Evolutionary conservation across 441 rosid genomes (phyloP).

Genomic region (Erodium chrysanthum): DNA sequence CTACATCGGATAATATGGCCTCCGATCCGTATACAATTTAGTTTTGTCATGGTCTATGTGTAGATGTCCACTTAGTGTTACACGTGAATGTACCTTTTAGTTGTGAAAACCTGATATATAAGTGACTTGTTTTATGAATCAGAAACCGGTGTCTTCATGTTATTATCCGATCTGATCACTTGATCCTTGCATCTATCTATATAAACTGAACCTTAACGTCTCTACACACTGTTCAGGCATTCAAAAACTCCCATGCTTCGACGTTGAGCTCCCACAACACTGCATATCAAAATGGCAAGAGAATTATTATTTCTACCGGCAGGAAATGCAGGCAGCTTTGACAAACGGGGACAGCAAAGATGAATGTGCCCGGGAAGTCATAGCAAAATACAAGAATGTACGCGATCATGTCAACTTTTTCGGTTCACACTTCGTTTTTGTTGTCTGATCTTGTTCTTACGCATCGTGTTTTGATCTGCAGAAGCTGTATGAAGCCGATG

Average conservation of each 20-base stretch:
- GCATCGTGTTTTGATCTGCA: conserved; percentile 13
- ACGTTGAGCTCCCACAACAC: conserved; percentile 18
- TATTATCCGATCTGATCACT: not conserved
- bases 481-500: conserved; percentile 45
- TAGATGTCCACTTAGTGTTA: too few relatives aligned
- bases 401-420: not conserved
- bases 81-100: too few relatives aligned
- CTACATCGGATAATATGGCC: too few relatives aligned
- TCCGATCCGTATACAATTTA: too few relatives aligned
- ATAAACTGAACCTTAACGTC: not conserved
- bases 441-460: too few relatives aligned
- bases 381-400: conserved; percentile 41
- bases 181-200: not conserved
- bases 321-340: conserved; percentile 33
- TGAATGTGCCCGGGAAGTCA: conserved; percentile 22
- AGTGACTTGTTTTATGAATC: too few relatives aligned
- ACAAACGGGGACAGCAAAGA: conserved; percentile 2
- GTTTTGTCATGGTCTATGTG: too few relatives aligned
- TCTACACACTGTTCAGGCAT: conserved; percentile 28
- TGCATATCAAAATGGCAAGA: conserved; percentile 27
- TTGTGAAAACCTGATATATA: too few relatives aligned
- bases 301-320: conserved; percentile 33
- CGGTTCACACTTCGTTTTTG: too few relatives aligned
- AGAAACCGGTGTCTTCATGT: too few relatives aligned
- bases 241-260: conserved; percentile 41